These are phyloP conservation scores for Metarhizium anisopliae DNA, from an alignment of 2,329 filamentous ascomycete genomes.

Conservation along the genomic window DNA sequence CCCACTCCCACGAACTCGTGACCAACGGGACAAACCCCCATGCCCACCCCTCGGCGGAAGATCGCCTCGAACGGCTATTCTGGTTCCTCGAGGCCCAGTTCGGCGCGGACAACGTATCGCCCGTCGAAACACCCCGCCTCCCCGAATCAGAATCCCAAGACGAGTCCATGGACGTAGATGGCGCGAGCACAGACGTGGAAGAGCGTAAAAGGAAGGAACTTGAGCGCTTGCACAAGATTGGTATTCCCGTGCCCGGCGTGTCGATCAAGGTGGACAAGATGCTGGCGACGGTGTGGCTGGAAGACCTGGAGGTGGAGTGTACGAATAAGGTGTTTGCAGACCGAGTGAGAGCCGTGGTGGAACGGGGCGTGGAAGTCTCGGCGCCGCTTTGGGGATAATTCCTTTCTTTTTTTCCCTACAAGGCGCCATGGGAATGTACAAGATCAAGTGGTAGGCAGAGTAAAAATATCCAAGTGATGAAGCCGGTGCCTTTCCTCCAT, in stretches of 20 bases:
- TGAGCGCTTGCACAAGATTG: constrained; percentile 68
- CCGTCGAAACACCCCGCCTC: constrained; percentile 52
- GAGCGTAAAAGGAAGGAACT: constrained; percentile 61
- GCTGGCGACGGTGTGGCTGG: constrained; percentile 82
- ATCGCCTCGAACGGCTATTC: constrained; percentile 76
- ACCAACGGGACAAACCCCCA: constrained; percentile 54
- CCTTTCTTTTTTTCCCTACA: neutral
- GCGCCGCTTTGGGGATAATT: constrained; percentile 56
- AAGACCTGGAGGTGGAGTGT: constrained; percentile 86
- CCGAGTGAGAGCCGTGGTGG: constrained; percentile 79
- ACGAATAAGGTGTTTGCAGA: constrained; percentile 69
- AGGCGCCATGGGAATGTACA: neutral
- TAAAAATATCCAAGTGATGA: no score
- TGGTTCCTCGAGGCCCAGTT: constrained; percentile 98
- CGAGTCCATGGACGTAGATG: constrained; percentile 16
- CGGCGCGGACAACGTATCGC: constrained; percentile 69
- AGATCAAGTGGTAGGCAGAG: neutral
- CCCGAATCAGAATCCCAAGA: neutral
- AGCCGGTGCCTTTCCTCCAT: no score
- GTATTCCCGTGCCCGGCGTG: constrained; percentile 85
- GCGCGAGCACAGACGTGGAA: constrained; percentile 36
- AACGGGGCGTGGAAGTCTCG: constrained; percentile 80
- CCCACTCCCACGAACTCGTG: constrained; percentile 29
- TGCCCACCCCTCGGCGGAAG: constrained; percentile 58
- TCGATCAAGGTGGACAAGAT: constrained; percentile 83